These are phyloP conservation scores for Geoglossum cookeanum DNA, from an alignment of 2,329 filamentous ascomycete species.

Conservation along the genomic window DNA sequence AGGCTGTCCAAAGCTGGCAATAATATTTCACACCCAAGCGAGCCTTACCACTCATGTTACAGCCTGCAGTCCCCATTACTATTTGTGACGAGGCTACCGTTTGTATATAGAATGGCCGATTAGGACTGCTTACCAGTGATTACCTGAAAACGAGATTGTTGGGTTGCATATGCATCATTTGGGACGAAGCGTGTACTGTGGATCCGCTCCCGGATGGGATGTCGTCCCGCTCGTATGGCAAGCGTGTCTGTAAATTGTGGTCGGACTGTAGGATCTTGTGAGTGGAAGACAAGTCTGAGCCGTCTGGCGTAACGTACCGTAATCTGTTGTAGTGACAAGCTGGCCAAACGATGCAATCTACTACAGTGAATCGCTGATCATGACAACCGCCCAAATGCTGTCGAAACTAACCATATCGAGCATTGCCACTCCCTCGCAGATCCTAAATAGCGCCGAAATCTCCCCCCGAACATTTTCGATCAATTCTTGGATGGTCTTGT, in stretches of 20 bases:
- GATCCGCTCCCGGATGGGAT: conserved; percentile 61
- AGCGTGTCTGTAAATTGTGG: conserved; percentile 51
- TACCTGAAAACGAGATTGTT: conserved; percentile 71
- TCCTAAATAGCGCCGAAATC: conserved; percentile 56
- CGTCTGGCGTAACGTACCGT: conserved; percentile 17
- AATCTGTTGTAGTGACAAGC: conserved; percentile 46
- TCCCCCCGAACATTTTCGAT: conserved; percentile 52
- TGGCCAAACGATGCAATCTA: conserved; percentile 48
- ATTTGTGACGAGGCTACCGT: neutral
- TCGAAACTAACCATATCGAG: conserved; percentile 52
- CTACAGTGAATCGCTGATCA: conserved; percentile 10
- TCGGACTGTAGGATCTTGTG: conserved; percentile 23
- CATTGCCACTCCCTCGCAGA: conserved; percentile 71
- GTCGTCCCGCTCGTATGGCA: conserved; percentile 54
- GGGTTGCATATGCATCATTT: conserved; percentile 74
- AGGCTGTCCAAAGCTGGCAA: neutral
- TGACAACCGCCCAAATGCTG: conserved; percentile 14
- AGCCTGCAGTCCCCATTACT: conserved; percentile 31
- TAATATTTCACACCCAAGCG: neutral
- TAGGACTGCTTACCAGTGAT: conserved; percentile 37
- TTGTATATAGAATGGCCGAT: neutral
- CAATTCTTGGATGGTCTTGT: conserved; percentile 53
- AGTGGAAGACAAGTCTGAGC: neutral
- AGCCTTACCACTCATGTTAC: conserved; percentile 96
- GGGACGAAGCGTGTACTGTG: conserved; percentile 55